A percentile compares a stretch with the other conserved stretches of the same genome.
Conservation (phyloP, 495 filamentous ascomycete species). For the Tuber borchii region DNA sequence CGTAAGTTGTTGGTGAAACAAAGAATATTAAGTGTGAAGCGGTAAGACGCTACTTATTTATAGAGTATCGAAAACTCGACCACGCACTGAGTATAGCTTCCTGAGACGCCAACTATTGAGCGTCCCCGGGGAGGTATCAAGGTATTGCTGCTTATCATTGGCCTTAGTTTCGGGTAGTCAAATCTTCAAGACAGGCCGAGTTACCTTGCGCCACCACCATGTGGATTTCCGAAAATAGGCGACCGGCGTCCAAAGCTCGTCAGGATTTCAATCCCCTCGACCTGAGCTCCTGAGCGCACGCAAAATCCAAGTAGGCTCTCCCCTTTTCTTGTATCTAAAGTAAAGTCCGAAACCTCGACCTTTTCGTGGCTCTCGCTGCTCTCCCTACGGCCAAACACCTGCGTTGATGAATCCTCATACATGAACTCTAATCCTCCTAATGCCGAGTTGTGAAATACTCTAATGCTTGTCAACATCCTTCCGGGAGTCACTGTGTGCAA, state of each 20-base stretch:
- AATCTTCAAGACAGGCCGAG: constrained; percentile 38
- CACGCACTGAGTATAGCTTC: constrained; percentile 73
- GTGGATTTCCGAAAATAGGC: constrained; percentile 71
- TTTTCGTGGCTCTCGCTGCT: constrained; percentile 48
- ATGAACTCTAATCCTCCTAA: constrained; percentile 86
- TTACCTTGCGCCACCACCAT: constrained; percentile 70
- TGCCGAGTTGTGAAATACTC: constrained; percentile 69
- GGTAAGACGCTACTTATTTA: constrained; percentile 21
- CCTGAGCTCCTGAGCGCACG: constrained; percentile 72
- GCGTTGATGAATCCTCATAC: constrained; percentile 80
- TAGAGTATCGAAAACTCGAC: constrained; percentile 79
- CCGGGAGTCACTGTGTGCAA: constrained; percentile 63
- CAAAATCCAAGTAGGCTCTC: constrained; percentile 86
- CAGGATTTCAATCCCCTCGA: constrained; percentile 85
- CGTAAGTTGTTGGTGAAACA: background rate
- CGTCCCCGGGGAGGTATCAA: constrained; percentile 86
- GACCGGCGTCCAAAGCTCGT: constrained; percentile 83
- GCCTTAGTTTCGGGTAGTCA: constrained; percentile 24
- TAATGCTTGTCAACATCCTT: constrained; percentile 66
- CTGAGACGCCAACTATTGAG: constrained; percentile 78
- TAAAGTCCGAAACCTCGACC: constrained; percentile 36
- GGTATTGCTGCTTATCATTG: constrained; percentile 57
- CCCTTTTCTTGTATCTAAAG: constrained; percentile 67
- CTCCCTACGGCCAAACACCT: constrained; percentile 82
- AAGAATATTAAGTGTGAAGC: constrained; percentile 4